Conservation (phyloP, 768 basidiomycete species). For the Mycena amicta region DNA sequence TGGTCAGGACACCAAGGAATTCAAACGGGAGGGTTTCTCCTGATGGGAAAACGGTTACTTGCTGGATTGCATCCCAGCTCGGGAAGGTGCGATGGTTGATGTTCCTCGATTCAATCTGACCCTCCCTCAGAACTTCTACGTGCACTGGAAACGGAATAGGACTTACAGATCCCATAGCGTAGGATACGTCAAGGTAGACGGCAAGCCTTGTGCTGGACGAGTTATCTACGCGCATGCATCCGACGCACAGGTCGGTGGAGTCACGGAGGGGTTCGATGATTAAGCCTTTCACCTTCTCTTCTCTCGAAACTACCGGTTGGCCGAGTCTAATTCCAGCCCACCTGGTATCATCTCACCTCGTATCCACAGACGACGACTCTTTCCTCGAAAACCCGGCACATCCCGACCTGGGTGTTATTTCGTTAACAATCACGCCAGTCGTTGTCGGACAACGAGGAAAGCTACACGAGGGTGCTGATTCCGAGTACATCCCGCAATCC, state of each 20-base stretch:
- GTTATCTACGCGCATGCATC: background rate
- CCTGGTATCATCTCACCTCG: background rate
- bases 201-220: background rate
- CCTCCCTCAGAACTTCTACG: slow-evolving; percentile 11
- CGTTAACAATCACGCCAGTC: slow-evolving; percentile 1
- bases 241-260: background rate
- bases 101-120: background rate
- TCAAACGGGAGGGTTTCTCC: background rate
- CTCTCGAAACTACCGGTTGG: slow-evolving; percentile 7
- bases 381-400: background rate
- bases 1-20: background rate
- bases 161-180: background rate
- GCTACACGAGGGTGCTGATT: background rate
- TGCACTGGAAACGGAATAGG: slow-evolving; percentile 4
- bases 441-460: background rate
- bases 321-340: background rate
- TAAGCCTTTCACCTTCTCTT: slow-evolving; percentile 12
- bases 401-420: slow-evolving; percentile 8
- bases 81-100: slow-evolving; percentile 9
- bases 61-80: slow-evolving; percentile 13
- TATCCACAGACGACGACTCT: slow-evolving; percentile 12
- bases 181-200: slow-evolving; percentile 15
- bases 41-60: slow-evolving; percentile 3
- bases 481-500: background rate
- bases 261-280: background rate